phyloP scores from a whole-genome alignment of 164 flowering plant species.

The Taxillus chinensis region DNA sequence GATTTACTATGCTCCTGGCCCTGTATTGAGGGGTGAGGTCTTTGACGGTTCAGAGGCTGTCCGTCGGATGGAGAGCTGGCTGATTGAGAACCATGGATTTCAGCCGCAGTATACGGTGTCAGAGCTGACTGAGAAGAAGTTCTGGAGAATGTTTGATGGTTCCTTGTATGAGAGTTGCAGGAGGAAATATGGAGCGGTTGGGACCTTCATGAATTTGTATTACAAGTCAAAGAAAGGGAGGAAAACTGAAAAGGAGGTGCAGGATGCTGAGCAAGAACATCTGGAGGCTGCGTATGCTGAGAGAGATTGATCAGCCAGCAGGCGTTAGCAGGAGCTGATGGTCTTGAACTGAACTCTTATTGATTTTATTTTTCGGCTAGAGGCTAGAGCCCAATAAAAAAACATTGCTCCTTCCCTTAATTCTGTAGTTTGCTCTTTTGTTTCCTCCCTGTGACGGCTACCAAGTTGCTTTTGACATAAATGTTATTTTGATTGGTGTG shows the following conservation, averaged over 20 bases:
- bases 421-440: not conserved
- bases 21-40: slow-evolving; percentile 84
- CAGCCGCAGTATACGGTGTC: slow-evolving; percentile 98
- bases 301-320: slow-evolving; percentile 39
- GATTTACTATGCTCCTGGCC: slow-evolving; percentile 89
- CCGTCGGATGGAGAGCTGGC: slow-evolving; percentile 74
- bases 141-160: slow-evolving; percentile 99
- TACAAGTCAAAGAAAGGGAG: slow-evolving; percentile 95
- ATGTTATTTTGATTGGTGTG: no score
- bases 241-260: slow-evolving; percentile 97
- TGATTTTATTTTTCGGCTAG: no score
- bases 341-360: not conserved
- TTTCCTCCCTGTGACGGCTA: no score
- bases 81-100: slow-evolving; percentile 92
- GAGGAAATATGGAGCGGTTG: slow-evolving; percentile 83
- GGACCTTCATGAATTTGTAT: slow-evolving; percentile 96
- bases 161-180: slow-evolving; percentile 72
- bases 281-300: slow-evolving; percentile 73
- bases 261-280: slow-evolving; percentile 83
- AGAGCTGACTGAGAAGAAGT: slow-evolving; percentile 76
- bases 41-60: slow-evolving; percentile 93
- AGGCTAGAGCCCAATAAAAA: not conserved
- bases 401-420: not conserved
- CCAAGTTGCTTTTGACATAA: no score
- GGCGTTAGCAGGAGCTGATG: not conserved